phyloP scores from a whole-genome alignment of 768 basidiomycete genomes.

The Exidia glandulosa region DNA sequence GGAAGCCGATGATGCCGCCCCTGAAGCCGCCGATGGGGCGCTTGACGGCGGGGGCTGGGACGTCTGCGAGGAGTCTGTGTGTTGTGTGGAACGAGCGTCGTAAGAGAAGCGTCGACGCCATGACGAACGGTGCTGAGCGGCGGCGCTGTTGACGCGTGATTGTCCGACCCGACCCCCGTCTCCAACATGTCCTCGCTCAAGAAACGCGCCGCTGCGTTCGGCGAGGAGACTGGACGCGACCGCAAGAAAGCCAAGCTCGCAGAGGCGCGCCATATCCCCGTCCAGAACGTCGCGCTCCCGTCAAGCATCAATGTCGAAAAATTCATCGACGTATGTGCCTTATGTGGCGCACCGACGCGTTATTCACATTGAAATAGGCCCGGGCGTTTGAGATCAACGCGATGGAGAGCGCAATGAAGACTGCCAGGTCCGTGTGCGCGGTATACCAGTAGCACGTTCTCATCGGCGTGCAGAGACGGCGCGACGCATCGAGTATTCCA shows the following conservation, averaged over 20 bases:
- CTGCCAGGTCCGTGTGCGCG: conserved; percentile 42
- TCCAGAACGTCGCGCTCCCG: conserved; percentile 48
- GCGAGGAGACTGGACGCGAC: conserved; percentile 30
- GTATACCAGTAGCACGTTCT: neutral
- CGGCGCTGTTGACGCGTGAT: neutral
- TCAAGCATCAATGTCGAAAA: conserved; percentile 74
- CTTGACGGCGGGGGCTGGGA: conserved; percentile 41
- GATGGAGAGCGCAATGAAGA: conserved; percentile 80
- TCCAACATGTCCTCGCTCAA: neutral
- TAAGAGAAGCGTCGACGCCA: neutral
- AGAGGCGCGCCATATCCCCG: conserved; percentile 53
- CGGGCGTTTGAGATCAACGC: conserved; percentile 83
- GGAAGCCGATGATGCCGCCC: conserved; percentile 63
- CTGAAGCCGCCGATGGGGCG: conserved; percentile 58
- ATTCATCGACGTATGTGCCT: conserved; percentile 62
- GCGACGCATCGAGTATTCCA: conserved; percentile 85
- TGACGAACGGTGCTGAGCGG: neutral
- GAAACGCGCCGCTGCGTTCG: conserved; percentile 16
- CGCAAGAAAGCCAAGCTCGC: conserved; percentile 61
- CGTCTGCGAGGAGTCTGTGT: conserved; percentile 30
- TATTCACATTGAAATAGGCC: conserved; percentile 35
- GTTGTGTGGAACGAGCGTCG: conserved; percentile 30
- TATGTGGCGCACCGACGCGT: neutral
- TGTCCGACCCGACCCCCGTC: neutral
- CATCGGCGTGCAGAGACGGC: conserved; percentile 34